Evolutionary conservation across 352 stramenopile species (phyloP).

Genomic region (Globisporangium alternatum): DNA sequence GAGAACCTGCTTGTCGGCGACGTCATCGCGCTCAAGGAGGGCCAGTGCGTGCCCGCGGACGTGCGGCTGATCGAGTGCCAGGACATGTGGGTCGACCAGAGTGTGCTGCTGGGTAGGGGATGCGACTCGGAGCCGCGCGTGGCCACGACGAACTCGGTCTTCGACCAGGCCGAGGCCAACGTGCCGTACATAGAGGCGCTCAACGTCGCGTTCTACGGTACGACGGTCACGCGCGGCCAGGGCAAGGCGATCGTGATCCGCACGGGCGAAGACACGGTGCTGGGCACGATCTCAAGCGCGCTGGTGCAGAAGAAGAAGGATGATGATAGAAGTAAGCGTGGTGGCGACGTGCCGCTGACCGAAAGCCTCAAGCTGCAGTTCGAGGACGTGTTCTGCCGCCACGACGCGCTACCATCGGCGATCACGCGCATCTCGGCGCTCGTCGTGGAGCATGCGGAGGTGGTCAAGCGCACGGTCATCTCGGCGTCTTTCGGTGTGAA

Average conservation of each 20-base stretch:
- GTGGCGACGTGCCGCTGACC: conserved; percentile 27
- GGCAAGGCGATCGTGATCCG: conserved; percentile 52
- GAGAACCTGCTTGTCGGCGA: conserved; percentile 50
- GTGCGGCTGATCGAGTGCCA: conserved; percentile 49
- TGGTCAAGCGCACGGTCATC: conserved; percentile 43
- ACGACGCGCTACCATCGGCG: conserved; percentile 33
- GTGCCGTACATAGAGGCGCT: conserved; percentile 46
- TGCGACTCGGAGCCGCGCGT: conserved; percentile 22
- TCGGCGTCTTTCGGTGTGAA: conserved; percentile 39
- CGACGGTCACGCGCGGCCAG: conserved; percentile 31
- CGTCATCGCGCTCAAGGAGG: conserved; percentile 44
- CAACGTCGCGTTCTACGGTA: conserved; percentile 59
- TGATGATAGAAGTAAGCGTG: conserved; percentile 17
- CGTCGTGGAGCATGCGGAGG: conserved; percentile 44
- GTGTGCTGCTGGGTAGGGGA: conserved; percentile 25
- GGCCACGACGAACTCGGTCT: conserved; percentile 37
- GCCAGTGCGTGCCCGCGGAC: conserved; percentile 50
- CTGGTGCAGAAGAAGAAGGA: conserved; percentile 27
- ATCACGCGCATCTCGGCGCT: conserved; percentile 37
- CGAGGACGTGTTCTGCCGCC: conserved; percentile 33
- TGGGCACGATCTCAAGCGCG: conserved; percentile 37
- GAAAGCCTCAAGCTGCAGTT: conserved; percentile 44
- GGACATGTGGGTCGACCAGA: conserved; percentile 45
- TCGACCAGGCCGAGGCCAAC: conserved; percentile 34
- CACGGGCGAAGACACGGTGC: conserved; percentile 40